phyloP scores from a whole-genome alignment of 192 early-diverging fungal species.

The Radiomyces spectabilis region DNA sequence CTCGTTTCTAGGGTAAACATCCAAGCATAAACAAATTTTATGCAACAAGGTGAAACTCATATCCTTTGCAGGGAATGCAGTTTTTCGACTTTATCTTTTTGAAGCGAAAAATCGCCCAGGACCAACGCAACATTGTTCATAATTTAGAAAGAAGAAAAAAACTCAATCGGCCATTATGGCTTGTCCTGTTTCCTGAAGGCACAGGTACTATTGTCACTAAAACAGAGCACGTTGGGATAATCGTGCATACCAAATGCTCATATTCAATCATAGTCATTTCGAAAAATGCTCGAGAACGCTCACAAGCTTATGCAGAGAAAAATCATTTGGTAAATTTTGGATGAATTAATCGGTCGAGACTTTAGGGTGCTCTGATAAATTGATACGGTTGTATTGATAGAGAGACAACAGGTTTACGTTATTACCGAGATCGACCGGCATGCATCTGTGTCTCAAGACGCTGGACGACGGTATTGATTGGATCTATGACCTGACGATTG shows the following conservation, averaged over 20 bases:
- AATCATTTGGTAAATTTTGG: conserved; percentile 37
- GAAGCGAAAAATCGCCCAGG: conserved; percentile 70
- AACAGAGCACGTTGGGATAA: neutral
- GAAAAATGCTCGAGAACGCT: conserved; percentile 60
- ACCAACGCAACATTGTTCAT: conserved; percentile 48
- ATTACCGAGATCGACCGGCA: conserved; percentile 76
- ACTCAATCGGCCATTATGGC: conserved; percentile 70
- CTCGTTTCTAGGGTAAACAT: conserved; percentile 1
- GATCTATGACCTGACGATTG: conserved; percentile 83
- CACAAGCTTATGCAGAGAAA: conserved; percentile 65
- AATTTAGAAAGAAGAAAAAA: conserved; percentile 50
- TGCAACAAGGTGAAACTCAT: neutral
- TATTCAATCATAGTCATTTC: conserved; percentile 52
- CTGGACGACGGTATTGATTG: conserved; percentile 57
- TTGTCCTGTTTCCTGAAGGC: conserved; percentile 95
- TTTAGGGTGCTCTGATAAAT: neutral
- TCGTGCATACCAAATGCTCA: neutral
- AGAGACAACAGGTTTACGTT: conserved; percentile 57
- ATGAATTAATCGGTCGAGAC: neutral
- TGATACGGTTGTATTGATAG: conserved; percentile 18
- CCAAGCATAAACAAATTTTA: too few species aligned
- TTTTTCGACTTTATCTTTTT: conserved; percentile 94
- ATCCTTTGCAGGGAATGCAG: conserved; percentile 57
- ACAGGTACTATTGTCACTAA: conserved; percentile 39
- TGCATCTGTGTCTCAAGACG: conserved; percentile 58